phyloP scores from a whole-genome alignment of 768 basidiomycete genomes.

The Kwoniella bestiolae region DNA sequence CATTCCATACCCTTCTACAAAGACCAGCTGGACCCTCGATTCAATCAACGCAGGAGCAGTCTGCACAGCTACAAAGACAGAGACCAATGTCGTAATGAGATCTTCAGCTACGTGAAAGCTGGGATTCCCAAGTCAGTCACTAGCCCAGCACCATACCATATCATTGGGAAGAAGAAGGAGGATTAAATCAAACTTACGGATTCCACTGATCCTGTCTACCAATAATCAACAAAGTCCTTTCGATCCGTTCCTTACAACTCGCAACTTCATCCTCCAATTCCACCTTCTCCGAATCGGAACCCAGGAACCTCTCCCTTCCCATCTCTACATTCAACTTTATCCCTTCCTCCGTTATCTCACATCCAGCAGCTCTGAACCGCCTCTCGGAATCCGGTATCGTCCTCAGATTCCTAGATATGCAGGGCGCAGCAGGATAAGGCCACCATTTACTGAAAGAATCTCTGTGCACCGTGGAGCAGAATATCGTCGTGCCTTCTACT shows the following conservation, averaged over 20 bases:
- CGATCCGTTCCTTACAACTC: constrained; percentile 31
- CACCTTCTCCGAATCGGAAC: constrained; percentile 20
- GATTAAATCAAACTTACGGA: constrained; percentile 41
- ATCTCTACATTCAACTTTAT: constrained; percentile 34
- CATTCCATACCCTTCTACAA: constrained; percentile 48
- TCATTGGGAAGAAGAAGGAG: no score
- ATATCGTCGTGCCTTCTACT: constrained; percentile 28
- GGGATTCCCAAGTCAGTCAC: neutral
- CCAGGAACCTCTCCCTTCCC: constrained; percentile 48
- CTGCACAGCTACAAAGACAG: constrained; percentile 37
- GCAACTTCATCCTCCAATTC: neutral
- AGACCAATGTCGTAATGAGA: constrained; percentile 52
- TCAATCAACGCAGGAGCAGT: constrained; percentile 31
- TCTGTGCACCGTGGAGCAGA: constrained; percentile 39
- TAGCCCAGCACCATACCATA: no score
- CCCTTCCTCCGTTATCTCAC: constrained; percentile 37
- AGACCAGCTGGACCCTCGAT: constrained; percentile 46
- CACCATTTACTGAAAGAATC: constrained; percentile 45
- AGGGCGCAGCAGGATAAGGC: constrained; percentile 51
- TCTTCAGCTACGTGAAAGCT: constrained; percentile 56
- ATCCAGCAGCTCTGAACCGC: constrained; percentile 23
- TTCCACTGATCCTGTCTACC: constrained; percentile 54
- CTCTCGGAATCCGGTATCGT: constrained; percentile 24
- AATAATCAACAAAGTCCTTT: constrained; percentile 43
- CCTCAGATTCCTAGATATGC: constrained; percentile 39